phyloP scores from a whole-genome alignment of 2,329 filamentous ascomycete genomes.

The Cercospora sp. region DNA sequence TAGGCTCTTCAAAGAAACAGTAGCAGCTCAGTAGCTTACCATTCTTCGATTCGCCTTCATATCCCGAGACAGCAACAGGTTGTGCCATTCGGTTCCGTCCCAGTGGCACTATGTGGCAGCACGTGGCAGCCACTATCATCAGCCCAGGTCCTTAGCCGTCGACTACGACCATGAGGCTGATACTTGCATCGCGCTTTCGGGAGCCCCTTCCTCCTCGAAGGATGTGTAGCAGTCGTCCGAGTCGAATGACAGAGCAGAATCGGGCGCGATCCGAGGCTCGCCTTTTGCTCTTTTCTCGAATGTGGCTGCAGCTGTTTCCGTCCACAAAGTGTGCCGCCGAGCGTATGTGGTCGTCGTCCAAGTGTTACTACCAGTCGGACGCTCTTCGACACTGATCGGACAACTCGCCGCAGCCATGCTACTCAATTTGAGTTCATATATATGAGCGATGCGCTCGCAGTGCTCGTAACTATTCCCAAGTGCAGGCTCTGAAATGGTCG shows the following conservation, averaged over 20 bases:
- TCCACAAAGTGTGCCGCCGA: not conserved
- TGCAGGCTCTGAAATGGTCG: not conserved
- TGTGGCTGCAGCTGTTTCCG: constrained; percentile 14
- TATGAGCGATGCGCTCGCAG: constrained; percentile 10
- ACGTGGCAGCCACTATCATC: constrained; percentile 9
- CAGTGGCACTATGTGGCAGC: constrained; percentile 4
- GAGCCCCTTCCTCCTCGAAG: not conserved
- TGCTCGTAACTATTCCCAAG: not conserved
- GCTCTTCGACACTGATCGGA: constrained; percentile 4
- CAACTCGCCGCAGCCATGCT: constrained; percentile 9
- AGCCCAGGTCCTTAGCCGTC: not conserved
- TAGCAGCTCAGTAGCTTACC: constrained; percentile 3
- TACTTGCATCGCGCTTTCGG: constrained; percentile 7
- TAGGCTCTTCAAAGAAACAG: not conserved
- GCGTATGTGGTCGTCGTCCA: not conserved
- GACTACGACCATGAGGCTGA: not conserved
- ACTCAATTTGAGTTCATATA: constrained; percentile 18
- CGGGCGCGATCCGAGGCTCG: not conserved
- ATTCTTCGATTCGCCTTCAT: not conserved
- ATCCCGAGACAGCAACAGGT: not conserved
- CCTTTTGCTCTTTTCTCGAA: constrained; percentile 1
- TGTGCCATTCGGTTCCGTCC: not conserved
- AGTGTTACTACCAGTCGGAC: constrained; percentile 9
- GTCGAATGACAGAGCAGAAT: not conserved
- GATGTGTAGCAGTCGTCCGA: not conserved